Evolutionary conservation across 179 eudicot species (phyloP), one percentile per base, ranked within the genome.

Genomic region (Beta lomatogona): DNA sequence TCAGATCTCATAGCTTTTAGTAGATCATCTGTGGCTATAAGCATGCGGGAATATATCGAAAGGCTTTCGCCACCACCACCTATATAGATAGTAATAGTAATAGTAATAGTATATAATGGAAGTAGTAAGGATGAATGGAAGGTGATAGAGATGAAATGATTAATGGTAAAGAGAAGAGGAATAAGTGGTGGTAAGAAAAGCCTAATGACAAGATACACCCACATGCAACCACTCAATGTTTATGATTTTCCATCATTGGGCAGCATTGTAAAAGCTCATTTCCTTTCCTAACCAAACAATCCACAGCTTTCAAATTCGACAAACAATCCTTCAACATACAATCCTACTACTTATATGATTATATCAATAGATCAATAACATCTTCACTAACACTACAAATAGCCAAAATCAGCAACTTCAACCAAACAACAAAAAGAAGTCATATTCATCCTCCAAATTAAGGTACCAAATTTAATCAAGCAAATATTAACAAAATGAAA

Each of bases 191-290:
- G 76, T 31, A 44, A 72, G 71, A 55, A 73, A 81, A 87, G 80
- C 73, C 72, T 52, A 77, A 79, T 45, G 80, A 83, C 16, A 78
- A 86, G 2, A 55, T 46, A 18, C 2, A 52, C 22, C 86, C 77
- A 78, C 36, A 73, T 19, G 84, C 83, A 82, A 64, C 89, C 79
- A 83, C 89, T 87, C 89, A 84, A 76, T 48, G 14, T 64, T 71
- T 85, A 76, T 63, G 50, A 57, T 75, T 83, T 73, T 79, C 85
- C 89, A 86, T 86, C 89, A 86, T 76, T 57, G 89, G 89, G 85
- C 85, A 66, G 18, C 28, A 31, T 25, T 16, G 2, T 1, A 67
- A 28, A 28, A 66, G 60, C 41, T 52, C 18, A 21, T 3, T 6
- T 1, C 5, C 36, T 71, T 71, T 3, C 31, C 3, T 25, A 21